Percentiles rank a stretch among this genome's conserved stretches.
Evolutionary conservation across 1,284 basidiomycete genomes (phyloP).

Genomic region (Sphagnurus paluster): DNA sequence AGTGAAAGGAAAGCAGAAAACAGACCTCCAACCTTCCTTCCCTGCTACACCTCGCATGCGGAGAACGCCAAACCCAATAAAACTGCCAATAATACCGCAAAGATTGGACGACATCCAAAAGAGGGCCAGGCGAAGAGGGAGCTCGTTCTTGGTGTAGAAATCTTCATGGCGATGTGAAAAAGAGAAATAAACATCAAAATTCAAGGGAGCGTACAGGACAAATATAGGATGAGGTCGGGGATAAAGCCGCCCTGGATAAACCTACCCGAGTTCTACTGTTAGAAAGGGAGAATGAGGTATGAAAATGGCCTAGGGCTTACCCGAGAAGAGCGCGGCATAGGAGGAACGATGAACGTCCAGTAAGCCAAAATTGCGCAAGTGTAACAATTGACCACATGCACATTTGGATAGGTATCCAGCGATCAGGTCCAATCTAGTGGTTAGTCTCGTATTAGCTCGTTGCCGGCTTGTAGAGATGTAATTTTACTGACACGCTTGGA

Average conservation of each 20-base stretch:
- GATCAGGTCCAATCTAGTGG: slow-evolving; percentile 56
- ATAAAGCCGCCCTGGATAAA: slow-evolving; percentile 49
- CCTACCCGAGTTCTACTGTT: not conserved
- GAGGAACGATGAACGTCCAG: slow-evolving; percentile 55
- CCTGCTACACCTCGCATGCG: slow-evolving; percentile 58
- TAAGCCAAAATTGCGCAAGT: slow-evolving; percentile 60
- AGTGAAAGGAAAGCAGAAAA: slow-evolving; percentile 42
- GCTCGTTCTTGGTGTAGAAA: slow-evolving; percentile 67
- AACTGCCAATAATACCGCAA: slow-evolving; percentile 53
- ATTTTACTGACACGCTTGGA: slow-evolving; percentile 54
- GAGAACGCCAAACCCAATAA: slow-evolving; percentile 65
- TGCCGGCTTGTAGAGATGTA: not conserved
- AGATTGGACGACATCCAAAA: slow-evolving; percentile 69
- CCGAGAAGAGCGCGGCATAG: slow-evolving; percentile 41
- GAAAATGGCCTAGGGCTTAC: slow-evolving; percentile 32
- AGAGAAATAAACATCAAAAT: not conserved
- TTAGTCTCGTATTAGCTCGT: not conserved
- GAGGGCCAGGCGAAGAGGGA: slow-evolving; percentile 64
- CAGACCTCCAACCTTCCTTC: slow-evolving; percentile 58
- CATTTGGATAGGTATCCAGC: slow-evolving; percentile 65
- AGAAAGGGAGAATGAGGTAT: slow-evolving; percentile 51
- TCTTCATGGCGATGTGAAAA: slow-evolving; percentile 29
- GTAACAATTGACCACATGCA: slow-evolving; percentile 40
- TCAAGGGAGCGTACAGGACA: slow-evolving; percentile 48
- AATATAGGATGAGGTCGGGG: slow-evolving; percentile 64